Conservation (phyloP, 768 basidiomycete species). For the Suillus subluteus region DNA sequence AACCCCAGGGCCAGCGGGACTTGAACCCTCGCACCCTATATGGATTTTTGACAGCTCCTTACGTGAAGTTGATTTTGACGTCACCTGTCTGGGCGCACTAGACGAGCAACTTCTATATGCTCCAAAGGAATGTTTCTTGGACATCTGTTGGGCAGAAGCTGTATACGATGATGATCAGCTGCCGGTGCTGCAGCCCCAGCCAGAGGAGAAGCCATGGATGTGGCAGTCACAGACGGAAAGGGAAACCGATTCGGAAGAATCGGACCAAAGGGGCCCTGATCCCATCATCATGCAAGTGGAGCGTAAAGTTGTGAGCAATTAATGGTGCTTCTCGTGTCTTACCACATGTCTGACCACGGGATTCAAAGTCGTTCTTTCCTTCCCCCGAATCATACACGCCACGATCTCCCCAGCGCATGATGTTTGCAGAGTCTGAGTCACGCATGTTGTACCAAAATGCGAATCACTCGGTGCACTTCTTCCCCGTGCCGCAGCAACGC, state of each 20-base stretch:
- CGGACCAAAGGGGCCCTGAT: constrained; percentile 15
- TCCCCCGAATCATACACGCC: constrained; percentile 18
- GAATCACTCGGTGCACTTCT: constrained; percentile 18
- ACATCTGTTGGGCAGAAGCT: constrained; percentile 43
- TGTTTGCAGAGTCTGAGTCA: constrained; percentile 17
- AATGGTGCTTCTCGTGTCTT: constrained; percentile 1
- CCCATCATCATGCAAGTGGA: constrained; percentile 26
- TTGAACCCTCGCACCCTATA: not conserved
- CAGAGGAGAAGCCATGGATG: not conserved
- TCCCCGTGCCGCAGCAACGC: constrained; percentile 21
- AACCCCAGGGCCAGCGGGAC: not conserved
- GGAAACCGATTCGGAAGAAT: constrained; percentile 8
- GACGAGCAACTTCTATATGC: constrained; percentile 44
- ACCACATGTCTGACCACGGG: not conserved
- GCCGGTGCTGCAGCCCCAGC: not conserved
- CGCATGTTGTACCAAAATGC: constrained; percentile 24
- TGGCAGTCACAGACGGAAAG: not conserved
- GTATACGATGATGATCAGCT: constrained; percentile 32
- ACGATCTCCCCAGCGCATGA: constrained; percentile 12
- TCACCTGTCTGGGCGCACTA: constrained; percentile 38
- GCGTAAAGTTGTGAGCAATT: constrained; percentile 12
- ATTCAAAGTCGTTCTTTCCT: constrained; percentile 9
- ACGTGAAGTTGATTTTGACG: constrained; percentile 39
- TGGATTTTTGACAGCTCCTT: constrained; percentile 27
- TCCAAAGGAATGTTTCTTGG: constrained; percentile 44